Conservation (phyloP, 1,139 yeast genomes). For the Candida sp. region DNA sequence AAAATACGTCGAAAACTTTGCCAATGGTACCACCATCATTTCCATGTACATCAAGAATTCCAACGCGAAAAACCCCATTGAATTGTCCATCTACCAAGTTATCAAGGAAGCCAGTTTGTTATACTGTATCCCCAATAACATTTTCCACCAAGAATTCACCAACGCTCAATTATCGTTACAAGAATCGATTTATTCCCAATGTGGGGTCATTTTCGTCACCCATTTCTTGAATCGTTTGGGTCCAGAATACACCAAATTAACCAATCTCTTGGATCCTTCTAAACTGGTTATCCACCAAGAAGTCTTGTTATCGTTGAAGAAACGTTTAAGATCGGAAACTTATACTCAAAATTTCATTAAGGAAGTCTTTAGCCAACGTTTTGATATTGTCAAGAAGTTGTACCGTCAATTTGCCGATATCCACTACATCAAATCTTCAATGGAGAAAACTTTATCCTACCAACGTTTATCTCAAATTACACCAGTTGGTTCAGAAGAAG, state of each 20-base stretch:
- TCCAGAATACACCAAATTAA: constrained; percentile 76
- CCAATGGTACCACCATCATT: constrained; percentile 83
- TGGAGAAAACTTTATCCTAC: constrained; percentile 83
- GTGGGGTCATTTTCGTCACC: constrained; percentile 88
- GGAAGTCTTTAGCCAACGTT: constrained; percentile 70
- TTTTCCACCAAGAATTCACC: constrained; percentile 73
- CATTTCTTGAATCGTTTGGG: constrained; percentile 95
- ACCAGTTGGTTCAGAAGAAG: constrained; percentile 73
- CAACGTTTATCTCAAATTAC: constrained; percentile 79
- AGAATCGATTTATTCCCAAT: constrained; percentile 92
- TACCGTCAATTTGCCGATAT: constrained; percentile 91
- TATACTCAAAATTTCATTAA: constrained; percentile 83
- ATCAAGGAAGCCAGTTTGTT: constrained; percentile 92
- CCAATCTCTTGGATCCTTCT: constrained; percentile 58
- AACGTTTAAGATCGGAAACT: constrained; percentile 90
- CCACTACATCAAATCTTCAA: constrained; percentile 74
- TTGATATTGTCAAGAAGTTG: constrained; percentile 73
- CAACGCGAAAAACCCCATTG: constrained; percentile 43
- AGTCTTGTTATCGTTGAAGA: constrained; percentile 76
- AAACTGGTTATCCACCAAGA: constrained; percentile 67
- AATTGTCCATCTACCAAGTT: constrained; percentile 83
- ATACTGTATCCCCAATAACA: constrained; percentile 87
- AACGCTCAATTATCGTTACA: constrained; percentile 83
- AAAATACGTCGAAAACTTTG: constrained; percentile 91
- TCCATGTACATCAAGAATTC: constrained; percentile 79